Base-by-base conservation (phyloP, 768 basidiomycete species). In the Phaffia australis region DNA sequence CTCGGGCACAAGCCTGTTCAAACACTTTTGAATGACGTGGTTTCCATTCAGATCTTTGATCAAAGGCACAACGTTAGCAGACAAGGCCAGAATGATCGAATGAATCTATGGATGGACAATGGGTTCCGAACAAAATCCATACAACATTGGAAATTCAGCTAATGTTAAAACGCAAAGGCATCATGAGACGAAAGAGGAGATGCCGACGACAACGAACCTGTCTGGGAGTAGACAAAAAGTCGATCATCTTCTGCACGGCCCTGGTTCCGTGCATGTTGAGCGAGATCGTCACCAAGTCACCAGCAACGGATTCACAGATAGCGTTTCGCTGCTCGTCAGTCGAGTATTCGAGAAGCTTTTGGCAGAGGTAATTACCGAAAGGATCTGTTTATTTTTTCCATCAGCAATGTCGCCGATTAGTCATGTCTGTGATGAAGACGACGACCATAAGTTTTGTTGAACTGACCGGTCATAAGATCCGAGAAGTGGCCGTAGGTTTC, bases 191-290 rank as follows among this genome's bases (percentile, higher is more conserved):
- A 25, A 4, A 14, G n/a, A 46, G 8, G 23, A n/a, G n/a, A n/a
- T n/a, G n/a, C n/a, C n/a, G n/a, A n/a, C n/a, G 19, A 30, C 21
- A 70, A 83, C 86, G 83, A 80, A 81, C 89, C 87, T 92, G 90
- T 74, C 95, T 81, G 73, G 89, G 85, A 63, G 89, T 91, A 25
- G 93, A 94, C 74, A 99, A 79, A 81, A 95, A 98, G 77, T 99
- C 95, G 70, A 99, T 95, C 94, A 98, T 98, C 81, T 98, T 98
- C 80, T 99, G 95, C 66, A 98, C 95, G 30, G 95, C 95, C 69
- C 95, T 86, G 42, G 95, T 99, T 42, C 95, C 95, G 77, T 99
- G 95, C 95, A 99, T 99, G 79, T 99, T 99, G 70, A 99, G 81
- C 46, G 92, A 95, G 74, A 99, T 98, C 75, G 87, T 91, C 73